Evolutionary conservation across 805 yeast genomes (phyloP).

Genomic region (Ogataea nakhonphanomensis): DNA sequence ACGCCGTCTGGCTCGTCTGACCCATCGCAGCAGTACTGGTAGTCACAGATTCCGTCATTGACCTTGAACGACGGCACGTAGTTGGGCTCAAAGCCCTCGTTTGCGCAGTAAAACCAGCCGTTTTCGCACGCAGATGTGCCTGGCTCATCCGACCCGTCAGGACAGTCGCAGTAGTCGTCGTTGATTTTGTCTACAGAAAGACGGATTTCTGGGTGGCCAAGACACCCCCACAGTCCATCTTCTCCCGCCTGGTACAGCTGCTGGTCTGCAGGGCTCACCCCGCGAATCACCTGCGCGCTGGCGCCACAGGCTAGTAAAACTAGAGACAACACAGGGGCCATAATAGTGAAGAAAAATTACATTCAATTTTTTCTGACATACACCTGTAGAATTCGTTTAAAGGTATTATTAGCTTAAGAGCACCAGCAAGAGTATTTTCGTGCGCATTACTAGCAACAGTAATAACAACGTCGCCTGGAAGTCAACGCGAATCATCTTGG

Average conservation of each 20-base stretch:
- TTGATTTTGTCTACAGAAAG: slow-evolving; percentile 64
- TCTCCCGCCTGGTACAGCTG: slow-evolving; percentile 48
- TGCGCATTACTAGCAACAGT: not conserved
- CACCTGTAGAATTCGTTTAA: no score
- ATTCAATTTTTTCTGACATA: no score
- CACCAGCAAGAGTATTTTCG: not conserved
- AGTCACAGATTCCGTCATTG: slow-evolving; percentile 91
- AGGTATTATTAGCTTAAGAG: no score
- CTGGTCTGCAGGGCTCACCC: slow-evolving; percentile 39
- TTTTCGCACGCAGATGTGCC: slow-evolving; percentile 81
- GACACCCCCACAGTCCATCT: slow-evolving; percentile 64
- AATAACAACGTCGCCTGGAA: no score
- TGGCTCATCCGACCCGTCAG: slow-evolving; percentile 97
- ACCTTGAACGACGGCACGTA: slow-evolving; percentile 65
- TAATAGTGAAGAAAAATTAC: not conserved
- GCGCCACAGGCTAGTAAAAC: slow-evolving; percentile 2
- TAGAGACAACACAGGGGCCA: not conserved
- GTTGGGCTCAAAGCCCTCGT: slow-evolving; percentile 63
- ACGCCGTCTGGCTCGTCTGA: slow-evolving; percentile 63
- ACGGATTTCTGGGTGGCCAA: slow-evolving; percentile 60
- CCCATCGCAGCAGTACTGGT: slow-evolving; percentile 89
- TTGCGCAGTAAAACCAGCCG: slow-evolving; percentile 66
- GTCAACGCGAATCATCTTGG: not conserved
- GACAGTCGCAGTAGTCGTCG: slow-evolving; percentile 93
- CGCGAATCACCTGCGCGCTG: slow-evolving; percentile 20